Percentiles rank a stretch among this genome's conserved stretches.
Evolutionary conservation across 2,329 filamentous ascomycete genomes (phyloP).

Genomic region (Aureobasidium musti): DNA sequence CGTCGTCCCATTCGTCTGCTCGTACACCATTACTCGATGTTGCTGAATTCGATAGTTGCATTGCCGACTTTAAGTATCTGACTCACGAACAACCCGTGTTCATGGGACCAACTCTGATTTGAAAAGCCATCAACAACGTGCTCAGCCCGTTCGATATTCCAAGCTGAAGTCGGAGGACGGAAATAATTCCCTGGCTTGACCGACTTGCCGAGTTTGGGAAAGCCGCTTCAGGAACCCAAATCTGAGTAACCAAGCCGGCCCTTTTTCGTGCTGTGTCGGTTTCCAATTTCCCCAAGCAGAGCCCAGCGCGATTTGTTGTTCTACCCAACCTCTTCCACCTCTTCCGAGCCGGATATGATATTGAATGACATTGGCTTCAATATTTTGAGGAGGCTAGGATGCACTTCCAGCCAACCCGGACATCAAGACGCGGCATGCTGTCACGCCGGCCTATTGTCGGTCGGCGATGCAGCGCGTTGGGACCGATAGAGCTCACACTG

Average conservation of each 20-base stretch:
- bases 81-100: conserved; percentile 11
- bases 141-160: neutral
- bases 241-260: neutral
- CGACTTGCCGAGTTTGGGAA: neutral
- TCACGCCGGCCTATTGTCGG: conserved; percentile 9
- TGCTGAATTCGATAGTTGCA: neutral
- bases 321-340: neutral
- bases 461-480: neutral
- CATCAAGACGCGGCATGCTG: neutral
- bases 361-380: conserved; percentile 3
- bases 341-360: neutral
- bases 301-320: neutral
- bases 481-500: conserved; percentile 7
- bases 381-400: neutral
- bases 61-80: neutral
- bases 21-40: neutral
- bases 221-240: neutral
- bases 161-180: neutral
- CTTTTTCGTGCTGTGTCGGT: conserved; percentile 2
- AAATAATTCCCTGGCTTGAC: neutral
- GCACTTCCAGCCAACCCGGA: neutral
- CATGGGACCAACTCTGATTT: neutral
- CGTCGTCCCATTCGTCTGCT: neutral
- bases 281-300: neutral
- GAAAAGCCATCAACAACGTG: conserved; percentile 2